Base-by-base conservation (phyloP, 345 rosid species). In the Psidium friedrichsthalianum region DNA sequence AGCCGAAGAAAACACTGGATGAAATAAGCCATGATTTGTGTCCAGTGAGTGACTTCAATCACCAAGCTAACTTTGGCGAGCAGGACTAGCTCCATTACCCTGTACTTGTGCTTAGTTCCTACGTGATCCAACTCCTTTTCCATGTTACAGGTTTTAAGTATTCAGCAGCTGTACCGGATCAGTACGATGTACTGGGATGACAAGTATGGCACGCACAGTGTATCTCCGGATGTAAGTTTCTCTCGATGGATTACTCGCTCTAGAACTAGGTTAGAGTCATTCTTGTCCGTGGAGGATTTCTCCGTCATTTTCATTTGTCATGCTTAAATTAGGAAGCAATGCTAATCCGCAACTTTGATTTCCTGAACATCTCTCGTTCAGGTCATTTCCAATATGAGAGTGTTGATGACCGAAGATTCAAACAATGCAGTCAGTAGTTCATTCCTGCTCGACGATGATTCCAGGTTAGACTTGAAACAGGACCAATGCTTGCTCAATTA, bases 101-200 rank as follows among this genome's bases (percentile, higher is more conserved):
- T 47, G 10, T 51, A 47, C 64, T 57, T 42, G 12, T 47, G 56
- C 8, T 18, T 4, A 54, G 3, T 49, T 49, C 40, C 74, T 47
- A 78, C 8, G 20, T 27, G 27, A 18, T 57, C 58, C 40, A 82
- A 51, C 74, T 47, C 12, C 29, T 36, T 5, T 51, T 21, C 5
- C 13, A 29, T 5, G 15, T 64, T 52, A 1, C 93, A 96, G 99
- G 96, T 96, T 57, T 93, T 96, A 29, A 95, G 99, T 55, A 92
- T 96, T 87, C 99, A 96, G 86, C 99, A 96, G 89, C 89, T 96
- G 8, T 96, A 95, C 87, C 90, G 99, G 55, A 96, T 96, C 74
- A 92, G 99, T 86, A 95, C 99, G 0, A 94, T 96, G 98, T 96
- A 95, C 86, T 96, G 99, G 99, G 99, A 96, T 55, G 99, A 96